These are phyloP conservation scores for Penicillium alfredii DNA, from an alignment of 495 filamentous ascomycete genomes.

Conservation along the genomic window DNA sequence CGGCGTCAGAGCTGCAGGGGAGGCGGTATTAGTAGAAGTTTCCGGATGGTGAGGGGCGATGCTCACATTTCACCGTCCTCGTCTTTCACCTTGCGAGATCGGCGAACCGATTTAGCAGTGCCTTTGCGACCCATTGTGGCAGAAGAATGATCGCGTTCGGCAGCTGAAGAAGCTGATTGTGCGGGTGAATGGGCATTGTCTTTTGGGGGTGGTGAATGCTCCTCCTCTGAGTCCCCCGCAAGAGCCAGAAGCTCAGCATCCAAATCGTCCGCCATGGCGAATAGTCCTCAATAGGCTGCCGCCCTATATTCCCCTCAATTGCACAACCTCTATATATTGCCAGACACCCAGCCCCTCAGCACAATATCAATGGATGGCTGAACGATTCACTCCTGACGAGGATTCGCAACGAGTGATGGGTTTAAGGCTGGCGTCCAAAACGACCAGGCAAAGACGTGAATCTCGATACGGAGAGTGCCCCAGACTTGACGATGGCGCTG, in stretches of 20 bases:
- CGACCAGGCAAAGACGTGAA: constrained; percentile 1
- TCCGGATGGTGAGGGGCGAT: constrained; percentile 3
- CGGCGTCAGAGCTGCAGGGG: constrained; percentile 49
- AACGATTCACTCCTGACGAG: constrained; percentile 10
- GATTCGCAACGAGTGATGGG: constrained; percentile 12
- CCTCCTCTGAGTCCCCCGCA: constrained; percentile 63
- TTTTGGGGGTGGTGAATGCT: constrained; percentile 38
- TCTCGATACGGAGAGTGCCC: background rate
- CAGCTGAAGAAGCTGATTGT: constrained; percentile 33
- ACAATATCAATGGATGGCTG: no score
- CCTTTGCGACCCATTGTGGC: constrained; percentile 43
- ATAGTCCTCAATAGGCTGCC: constrained; percentile 5
- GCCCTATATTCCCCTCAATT: background rate
- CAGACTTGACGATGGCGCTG: constrained; percentile 1
- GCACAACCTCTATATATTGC: background rate
- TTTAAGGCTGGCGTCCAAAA: no score
- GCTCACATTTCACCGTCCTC: constrained; percentile 85
- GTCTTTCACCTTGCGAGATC: constrained; percentile 44
- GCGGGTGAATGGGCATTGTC: constrained; percentile 30
- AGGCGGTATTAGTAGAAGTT: constrained; percentile 10
- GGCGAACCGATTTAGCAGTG: constrained; percentile 38
- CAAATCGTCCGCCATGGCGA: constrained; percentile 59
- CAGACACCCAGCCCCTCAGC: background rate
- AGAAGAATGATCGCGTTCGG: constrained; percentile 23
- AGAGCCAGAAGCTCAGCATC: constrained; percentile 86